These are phyloP conservation scores for Aureobasidium sp. DNA, from an alignment of 2,329 filamentous ascomycete genomes.

Conservation along the genomic window DNA sequence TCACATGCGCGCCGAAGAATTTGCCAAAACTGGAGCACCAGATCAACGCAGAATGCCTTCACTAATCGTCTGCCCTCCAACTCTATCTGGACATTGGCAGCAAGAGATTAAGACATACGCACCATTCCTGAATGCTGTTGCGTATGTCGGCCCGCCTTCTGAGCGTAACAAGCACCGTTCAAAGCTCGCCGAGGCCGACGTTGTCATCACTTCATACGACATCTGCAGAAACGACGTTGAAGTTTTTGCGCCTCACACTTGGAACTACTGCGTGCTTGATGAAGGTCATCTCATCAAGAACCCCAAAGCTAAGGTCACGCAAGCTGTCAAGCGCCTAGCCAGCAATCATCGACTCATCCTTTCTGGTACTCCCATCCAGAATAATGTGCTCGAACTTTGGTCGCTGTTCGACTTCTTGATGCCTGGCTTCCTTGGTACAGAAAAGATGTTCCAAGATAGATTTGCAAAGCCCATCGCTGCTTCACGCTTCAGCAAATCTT, in stretches of 20 bases:
- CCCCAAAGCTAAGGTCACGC: conserved; percentile 89
- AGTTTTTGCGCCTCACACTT: conserved; percentile 70
- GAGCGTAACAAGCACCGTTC: conserved; percentile 68
- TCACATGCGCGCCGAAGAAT: conserved; percentile 86
- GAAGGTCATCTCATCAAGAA: conserved; percentile 99
- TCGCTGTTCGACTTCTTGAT: conserved; percentile 98
- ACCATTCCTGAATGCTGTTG: conserved; percentile 81
- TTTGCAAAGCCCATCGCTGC: conserved; percentile 94
- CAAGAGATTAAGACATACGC: conserved; percentile 95
- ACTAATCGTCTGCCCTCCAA: conserved; percentile 91
- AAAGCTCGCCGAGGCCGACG: conserved; percentile 69
- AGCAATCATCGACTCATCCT: conserved; percentile 95
- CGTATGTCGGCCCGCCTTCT: conserved; percentile 82
- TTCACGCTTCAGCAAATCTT: conserved; percentile 92
- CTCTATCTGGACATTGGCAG: conserved; percentile 95
- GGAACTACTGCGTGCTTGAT: conserved; percentile 96
- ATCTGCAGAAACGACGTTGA: conserved; percentile 96
- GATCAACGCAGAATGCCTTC: conserved; percentile 79
- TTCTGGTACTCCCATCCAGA: conserved; percentile 94
- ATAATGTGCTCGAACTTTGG: conserved; percentile 95
- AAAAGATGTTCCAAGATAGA: conserved; percentile 93
- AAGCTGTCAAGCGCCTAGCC: conserved; percentile 79
- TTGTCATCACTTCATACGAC: conserved; percentile 96
- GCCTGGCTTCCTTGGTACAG: conserved; percentile 92
- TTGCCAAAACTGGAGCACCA: conserved; percentile 67